These are phyloP conservation scores for Crithidia acanthocephali DNA, from an alignment of 208 protist species.

Conservation along the genomic window DNA sequence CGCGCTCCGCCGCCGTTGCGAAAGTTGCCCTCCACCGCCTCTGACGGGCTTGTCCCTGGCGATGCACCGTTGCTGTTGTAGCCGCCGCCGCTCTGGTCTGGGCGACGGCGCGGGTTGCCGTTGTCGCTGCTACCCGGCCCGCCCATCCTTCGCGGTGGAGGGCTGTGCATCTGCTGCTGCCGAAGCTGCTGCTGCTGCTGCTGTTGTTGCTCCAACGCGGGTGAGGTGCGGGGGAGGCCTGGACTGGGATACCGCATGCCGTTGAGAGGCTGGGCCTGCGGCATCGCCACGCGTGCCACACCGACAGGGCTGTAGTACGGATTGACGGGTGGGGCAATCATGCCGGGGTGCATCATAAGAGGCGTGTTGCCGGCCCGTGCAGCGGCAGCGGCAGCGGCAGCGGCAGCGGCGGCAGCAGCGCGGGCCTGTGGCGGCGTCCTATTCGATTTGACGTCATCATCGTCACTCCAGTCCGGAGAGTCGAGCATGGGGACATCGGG, in stretches of 20 bases:
- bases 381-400: background rate
- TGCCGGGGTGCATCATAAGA: background rate
- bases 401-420: background rate
- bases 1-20: background rate
- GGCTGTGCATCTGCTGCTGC: background rate
- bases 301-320: conserved; percentile 1
- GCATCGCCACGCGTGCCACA: background rate
- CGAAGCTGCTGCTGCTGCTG: too few relatives aligned
- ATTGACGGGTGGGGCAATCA: background rate
- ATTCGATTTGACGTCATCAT: conserved; percentile 6
- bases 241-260: conserved; percentile 5
- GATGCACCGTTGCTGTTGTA: background rate
- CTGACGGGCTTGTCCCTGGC: background rate
- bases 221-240: background rate
- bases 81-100: background rate
- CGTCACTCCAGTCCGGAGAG: conserved; percentile 38
- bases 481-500: conserved; percentile 33
- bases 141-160: background rate
- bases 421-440: background rate
- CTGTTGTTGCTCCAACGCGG: conserved; percentile 5
- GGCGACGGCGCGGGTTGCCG: background rate
- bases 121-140: background rate
- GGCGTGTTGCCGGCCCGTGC: background rate
- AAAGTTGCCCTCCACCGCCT: background rate
- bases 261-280: background rate